Evolutionary conservation across 2,329 filamentous ascomycete species (phyloP).

Genomic region (Cryphonectria naterciae): DNA sequence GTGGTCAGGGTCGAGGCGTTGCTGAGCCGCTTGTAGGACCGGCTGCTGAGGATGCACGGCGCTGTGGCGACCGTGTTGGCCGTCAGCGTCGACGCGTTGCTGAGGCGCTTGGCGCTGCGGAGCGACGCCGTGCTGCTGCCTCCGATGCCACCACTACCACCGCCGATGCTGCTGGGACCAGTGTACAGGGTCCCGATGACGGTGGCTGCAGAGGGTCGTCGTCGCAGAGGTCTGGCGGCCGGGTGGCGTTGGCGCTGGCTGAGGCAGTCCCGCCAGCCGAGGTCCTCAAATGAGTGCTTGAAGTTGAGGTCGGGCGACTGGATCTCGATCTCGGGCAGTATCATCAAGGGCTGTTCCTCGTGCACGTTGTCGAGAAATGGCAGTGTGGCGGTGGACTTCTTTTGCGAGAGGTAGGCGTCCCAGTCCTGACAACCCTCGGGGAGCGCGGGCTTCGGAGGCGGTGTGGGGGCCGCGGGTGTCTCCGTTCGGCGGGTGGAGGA

Average conservation of each 20-base stretch:
- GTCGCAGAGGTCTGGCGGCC: conserved; percentile 3
- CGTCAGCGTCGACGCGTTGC: conserved; percentile 20
- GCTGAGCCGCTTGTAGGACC: conserved; percentile 16
- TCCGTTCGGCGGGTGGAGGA: conserved; percentile 9
- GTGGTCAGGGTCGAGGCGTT: conserved; percentile 22
- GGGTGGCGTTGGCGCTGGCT: conserved; percentile 15
- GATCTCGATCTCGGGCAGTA: neutral
- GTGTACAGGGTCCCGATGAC: neutral
- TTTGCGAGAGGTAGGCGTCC: conserved; percentile 26
- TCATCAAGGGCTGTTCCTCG: conserved; percentile 1
- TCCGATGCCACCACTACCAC: too few relatives aligned
- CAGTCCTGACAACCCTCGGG: conserved; percentile 25
- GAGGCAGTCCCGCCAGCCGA: conserved; percentile 20
- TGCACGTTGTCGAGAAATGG: neutral
- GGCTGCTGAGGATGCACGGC: conserved; percentile 12
- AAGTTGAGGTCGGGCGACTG: conserved; percentile 16
- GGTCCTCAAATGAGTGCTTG: conserved; percentile 16
- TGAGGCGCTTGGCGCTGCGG: conserved; percentile 10
- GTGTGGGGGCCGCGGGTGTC: conserved; percentile 23
- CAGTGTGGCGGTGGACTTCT: conserved; percentile 20
- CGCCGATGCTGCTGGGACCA: neutral
- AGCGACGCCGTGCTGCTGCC: conserved; percentile 14
- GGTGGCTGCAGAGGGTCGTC: neutral
- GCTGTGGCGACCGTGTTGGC: conserved; percentile 22
- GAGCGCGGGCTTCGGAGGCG: conserved; percentile 24